Base-by-base conservation (phyloP, 345 rosid species). In the Turritis glabra region DNA sequence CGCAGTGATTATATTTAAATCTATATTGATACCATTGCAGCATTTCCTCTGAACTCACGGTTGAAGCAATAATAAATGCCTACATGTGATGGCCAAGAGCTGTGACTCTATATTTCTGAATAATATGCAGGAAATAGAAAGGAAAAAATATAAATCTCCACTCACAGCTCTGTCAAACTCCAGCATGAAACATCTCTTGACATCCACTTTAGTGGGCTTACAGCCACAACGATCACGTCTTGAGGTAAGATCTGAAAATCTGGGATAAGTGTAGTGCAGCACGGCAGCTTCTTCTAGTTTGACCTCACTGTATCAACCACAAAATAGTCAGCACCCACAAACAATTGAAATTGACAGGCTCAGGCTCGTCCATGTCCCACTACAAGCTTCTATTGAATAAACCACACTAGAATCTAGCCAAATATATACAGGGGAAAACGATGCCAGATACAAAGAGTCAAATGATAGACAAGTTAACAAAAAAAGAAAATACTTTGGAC, bases 61-160 rank as follows among this genome's bases (percentile, higher is more conserved):
- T 95, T 73, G 99, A 92, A 76, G 98, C 99, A 86, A 90, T 95
- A 70, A 95, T 92, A 83, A 95, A 95, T 52, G 98, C 99, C 99
- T 95, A 89, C 67, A 73, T 76, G 62, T 26, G 66, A 71, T 13
- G 77, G 33, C 37, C 77, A 70, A 59, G 61, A 57, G 54, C 17
- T 13, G 59, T 61, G 67, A 67, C 30, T 47, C 72, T 57, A 25
- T 37, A 52, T 21, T 63, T 19, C 48, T 46, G 19, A 53, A 50
- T 12, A 7, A 17, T 26, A 69, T 54, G 11, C 37, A 69, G 21
- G 75, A 35, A 61, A 44, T 12, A 19, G 19, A 38, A 32, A 76
- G 50, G 57, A 23, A 1, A 54, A 22, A 25, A 7, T 12, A n/a
- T 58, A 18, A 33, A 66, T 29, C 7, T 29, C 72, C 73, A 92